Evolutionary conservation across 306 rosid genomes (phyloP).

Genomic region (Rosa persica): DNA sequence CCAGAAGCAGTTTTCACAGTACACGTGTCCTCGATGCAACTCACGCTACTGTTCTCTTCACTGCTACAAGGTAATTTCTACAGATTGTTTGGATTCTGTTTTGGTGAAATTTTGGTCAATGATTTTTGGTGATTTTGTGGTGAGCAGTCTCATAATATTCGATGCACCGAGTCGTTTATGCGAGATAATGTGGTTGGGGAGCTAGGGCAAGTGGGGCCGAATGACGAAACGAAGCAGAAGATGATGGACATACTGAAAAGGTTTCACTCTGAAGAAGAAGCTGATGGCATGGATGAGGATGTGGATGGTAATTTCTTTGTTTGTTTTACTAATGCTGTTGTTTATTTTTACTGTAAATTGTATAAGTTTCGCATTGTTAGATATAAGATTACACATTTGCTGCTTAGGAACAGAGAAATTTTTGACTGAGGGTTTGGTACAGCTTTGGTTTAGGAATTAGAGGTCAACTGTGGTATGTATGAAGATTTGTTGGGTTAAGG

Average conservation of each 20-base stretch:
- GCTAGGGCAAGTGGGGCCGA: constrained; percentile 61
- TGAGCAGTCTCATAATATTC: constrained; percentile 71
- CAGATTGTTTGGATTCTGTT: constrained; percentile 11
- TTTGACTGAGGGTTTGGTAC: neutral
- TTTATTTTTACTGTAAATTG: neutral
- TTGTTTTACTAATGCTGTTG: constrained; percentile 9
- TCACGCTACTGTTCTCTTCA: constrained; percentile 81
- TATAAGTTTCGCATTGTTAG: neutral
- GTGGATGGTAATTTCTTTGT: constrained; percentile 53
- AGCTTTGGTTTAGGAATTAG: neutral
- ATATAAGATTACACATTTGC: neutral
- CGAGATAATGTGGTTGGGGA: constrained; percentile 83
- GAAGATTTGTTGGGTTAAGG: too few relatives aligned
- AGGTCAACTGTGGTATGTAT: too few relatives aligned
- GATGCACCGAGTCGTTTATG: constrained; percentile 93
- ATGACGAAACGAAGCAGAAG: constrained; percentile 63
- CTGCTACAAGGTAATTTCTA: constrained; percentile 68
- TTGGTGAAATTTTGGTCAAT: constrained; percentile 1
- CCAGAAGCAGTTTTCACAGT: constrained; percentile 89
- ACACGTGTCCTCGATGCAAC: constrained; percentile 95
- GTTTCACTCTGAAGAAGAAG: constrained; percentile 72
- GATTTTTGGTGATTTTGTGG: neutral
- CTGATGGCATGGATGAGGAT: constrained; percentile 62
- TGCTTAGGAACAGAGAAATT: neutral
- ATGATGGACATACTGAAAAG: constrained; percentile 78